phyloP scores from a whole-genome alignment of 768 basidiomycete genomes.

The Gloeostereum incarnatum region DNA sequence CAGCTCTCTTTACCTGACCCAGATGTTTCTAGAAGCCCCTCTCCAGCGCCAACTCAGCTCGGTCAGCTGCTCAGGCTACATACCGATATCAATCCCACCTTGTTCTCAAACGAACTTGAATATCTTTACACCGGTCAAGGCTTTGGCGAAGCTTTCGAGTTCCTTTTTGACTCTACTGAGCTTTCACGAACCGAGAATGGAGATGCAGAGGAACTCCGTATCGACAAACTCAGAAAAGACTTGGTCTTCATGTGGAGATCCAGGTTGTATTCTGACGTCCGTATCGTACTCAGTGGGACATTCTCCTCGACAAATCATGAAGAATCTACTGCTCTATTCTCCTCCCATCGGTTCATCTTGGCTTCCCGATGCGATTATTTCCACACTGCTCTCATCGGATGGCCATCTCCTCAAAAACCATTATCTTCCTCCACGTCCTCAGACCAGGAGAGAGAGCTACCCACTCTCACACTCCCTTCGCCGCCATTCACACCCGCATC shows the following conservation, averaged over 20 bases:
- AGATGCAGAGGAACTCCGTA: conserved; percentile 32
- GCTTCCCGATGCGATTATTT: conserved; percentile 88
- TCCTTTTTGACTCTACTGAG: conserved; percentile 62
- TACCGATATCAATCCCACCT: conserved; percentile 61
- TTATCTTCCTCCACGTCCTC: conserved; percentile 8
- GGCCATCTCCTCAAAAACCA: conserved; percentile 26
- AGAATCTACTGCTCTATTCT: conserved; percentile 74
- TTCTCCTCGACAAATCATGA: conserved; percentile 54
- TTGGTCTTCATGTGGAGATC: conserved; percentile 75
- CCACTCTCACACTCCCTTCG: conserved; percentile 67
- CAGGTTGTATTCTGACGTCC: conserved; percentile 69
- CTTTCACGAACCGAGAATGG: conserved; percentile 32
- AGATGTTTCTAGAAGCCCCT: conserved; percentile 36
- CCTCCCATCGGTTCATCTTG: conserved; percentile 89
- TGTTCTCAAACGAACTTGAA: conserved; percentile 88
- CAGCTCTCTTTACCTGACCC: neutral
- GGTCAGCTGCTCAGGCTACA: conserved; percentile 39
- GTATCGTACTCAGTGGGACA: conserved; percentile 66
- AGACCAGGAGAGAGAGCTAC: conserved; percentile 29
- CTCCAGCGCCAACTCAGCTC: conserved; percentile 14
- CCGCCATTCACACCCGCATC: conserved; percentile 95
- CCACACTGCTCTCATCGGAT: conserved; percentile 65
- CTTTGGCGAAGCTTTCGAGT: conserved; percentile 81
- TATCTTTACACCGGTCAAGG: conserved; percentile 92
- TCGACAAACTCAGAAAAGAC: conserved; percentile 61